These are phyloP conservation scores for Bertia moriformis DNA, from an alignment of 2,329 filamentous ascomycete species.

Conservation along the genomic window DNA sequence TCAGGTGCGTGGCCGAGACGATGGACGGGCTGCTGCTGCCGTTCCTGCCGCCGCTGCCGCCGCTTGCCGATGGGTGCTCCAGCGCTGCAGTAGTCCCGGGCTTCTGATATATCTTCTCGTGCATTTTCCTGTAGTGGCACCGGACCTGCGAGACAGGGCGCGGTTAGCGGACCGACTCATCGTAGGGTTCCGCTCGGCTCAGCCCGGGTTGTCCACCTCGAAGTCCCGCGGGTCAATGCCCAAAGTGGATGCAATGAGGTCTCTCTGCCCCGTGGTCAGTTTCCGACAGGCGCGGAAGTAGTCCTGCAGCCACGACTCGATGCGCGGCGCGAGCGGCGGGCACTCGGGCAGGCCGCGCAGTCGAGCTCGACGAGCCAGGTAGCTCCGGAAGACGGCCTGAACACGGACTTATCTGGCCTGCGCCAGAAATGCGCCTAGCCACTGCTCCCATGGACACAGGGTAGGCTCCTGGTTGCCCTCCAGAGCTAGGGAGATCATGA, in stretches of 20 bases:
- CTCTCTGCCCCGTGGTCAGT: slow-evolving; percentile 32
- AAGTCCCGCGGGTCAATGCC: slow-evolving; percentile 34
- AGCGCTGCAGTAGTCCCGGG: too few relatives aligned
- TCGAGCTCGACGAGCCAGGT: slow-evolving; percentile 31
- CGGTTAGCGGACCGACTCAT: too few relatives aligned
- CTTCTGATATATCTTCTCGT: too few relatives aligned
- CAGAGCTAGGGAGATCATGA: slow-evolving; percentile 44
- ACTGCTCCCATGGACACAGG: slow-evolving; percentile 42
- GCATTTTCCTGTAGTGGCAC: slow-evolving; percentile 34
- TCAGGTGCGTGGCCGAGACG: slow-evolving; percentile 35
- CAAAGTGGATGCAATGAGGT: slow-evolving; percentile 37
- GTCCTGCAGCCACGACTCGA: slow-evolving; percentile 33
- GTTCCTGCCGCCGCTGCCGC: slow-evolving; percentile 11
- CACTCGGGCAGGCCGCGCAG: slow-evolving; percentile 22
- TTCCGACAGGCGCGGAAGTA: slow-evolving; percentile 32
- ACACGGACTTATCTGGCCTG: slow-evolving; percentile 45
- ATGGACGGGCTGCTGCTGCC: slow-evolving; percentile 18
- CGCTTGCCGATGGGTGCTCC: too few relatives aligned
- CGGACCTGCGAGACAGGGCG: slow-evolving; percentile 19
- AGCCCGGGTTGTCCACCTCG: slow-evolving; percentile 19
- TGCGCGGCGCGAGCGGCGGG: slow-evolving; percentile 29
- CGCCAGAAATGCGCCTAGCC: slow-evolving; percentile 38
- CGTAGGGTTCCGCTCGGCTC: too few relatives aligned
- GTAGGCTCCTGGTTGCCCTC: slow-evolving; percentile 41
- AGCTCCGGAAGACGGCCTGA: slow-evolving; percentile 45